Evolutionary conservation across 495 filamentous ascomycete species (phyloP).

Genomic region (Tuber brumale): DNA sequence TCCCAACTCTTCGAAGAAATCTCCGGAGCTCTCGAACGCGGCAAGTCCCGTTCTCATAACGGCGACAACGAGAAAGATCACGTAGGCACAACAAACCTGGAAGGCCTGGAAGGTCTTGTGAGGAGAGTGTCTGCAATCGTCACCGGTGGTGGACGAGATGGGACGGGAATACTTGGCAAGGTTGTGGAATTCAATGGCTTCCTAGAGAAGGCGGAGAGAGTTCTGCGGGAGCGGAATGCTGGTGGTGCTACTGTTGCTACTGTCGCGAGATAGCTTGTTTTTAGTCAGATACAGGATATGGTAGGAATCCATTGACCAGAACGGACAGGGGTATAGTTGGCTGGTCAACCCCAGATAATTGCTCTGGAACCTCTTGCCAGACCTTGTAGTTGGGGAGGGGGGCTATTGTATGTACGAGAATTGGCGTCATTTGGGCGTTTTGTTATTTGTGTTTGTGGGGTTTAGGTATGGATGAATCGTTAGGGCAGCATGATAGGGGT

Average conservation of each 20-base stretch:
- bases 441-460: not conserved
- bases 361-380: not conserved
- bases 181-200: constrained; percentile 37
- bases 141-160: constrained; percentile 29
- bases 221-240: constrained; percentile 23
- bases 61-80: not conserved
- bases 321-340: not conserved
- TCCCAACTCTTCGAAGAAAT: constrained; percentile 37
- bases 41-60: constrained; percentile 13
- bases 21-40: constrained; percentile 29
- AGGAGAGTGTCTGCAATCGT: constrained; percentile 24
- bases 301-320: not conserved
- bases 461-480: not conserved
- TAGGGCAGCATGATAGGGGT: not conserved
- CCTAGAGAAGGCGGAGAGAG: constrained; percentile 31
- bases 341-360: not conserved
- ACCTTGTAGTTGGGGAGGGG: not conserved
- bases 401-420: not conserved
- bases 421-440: not conserved
- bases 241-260: not conserved
- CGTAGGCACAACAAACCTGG: constrained; percentile 6
- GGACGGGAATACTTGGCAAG: constrained; percentile 29
- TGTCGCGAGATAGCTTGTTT: not conserved
- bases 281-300: not conserved
- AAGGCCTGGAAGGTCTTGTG: constrained; percentile 28